Percentiles rank a stretch among this genome's conserved stretches.
These are phyloP conservation scores for Ganoderma lingzhi DNA, from an alignment of 1,284 basidiomycete species.

Conservation along the genomic window DNA sequence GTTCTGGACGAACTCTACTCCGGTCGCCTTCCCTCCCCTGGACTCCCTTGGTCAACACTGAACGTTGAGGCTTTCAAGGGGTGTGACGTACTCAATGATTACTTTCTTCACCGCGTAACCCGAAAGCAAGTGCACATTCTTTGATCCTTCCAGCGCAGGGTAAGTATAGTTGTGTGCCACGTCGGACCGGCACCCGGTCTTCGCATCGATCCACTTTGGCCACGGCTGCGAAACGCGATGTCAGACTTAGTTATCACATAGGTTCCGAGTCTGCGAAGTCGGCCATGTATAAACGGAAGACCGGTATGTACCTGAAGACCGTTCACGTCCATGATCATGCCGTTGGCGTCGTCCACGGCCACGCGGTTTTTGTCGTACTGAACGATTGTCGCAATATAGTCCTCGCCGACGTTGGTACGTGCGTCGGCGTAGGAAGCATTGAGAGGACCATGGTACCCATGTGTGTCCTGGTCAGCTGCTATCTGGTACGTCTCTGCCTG, in stretches of 20 bases:
- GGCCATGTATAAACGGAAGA: neutral
- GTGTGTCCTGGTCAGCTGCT: conserved; percentile 27
- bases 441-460: conserved; percentile 38
- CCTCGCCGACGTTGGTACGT: conserved; percentile 32
- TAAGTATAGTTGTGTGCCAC: conserved; percentile 66
- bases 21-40: conserved; percentile 59
- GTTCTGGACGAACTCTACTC: conserved; percentile 62
- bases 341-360: conserved; percentile 33
- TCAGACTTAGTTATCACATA: neutral
- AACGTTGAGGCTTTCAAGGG: neutral
- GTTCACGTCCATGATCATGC: conserved; percentile 35
- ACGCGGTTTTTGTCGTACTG: conserved; percentile 30
- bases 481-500: conserved; percentile 32
- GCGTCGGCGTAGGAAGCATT: conserved; percentile 37
- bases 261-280: neutral
- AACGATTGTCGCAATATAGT: conserved; percentile 32
- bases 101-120: conserved; percentile 39
- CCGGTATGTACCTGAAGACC: conserved; percentile 30
- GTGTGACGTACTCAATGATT: conserved; percentile 35
- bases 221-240: neutral
- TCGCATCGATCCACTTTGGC: conserved; percentile 56
- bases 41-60: neutral
- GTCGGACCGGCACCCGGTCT: conserved; percentile 65
- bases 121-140: conserved; percentile 36
- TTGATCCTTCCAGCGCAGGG: conserved; percentile 44